A percentile compares a stretch with the other conserved stretches of the same genome.
phyloP scores from a whole-genome alignment of 352 stramenopile genomes.

The Phytophthora niederhauseri region DNA sequence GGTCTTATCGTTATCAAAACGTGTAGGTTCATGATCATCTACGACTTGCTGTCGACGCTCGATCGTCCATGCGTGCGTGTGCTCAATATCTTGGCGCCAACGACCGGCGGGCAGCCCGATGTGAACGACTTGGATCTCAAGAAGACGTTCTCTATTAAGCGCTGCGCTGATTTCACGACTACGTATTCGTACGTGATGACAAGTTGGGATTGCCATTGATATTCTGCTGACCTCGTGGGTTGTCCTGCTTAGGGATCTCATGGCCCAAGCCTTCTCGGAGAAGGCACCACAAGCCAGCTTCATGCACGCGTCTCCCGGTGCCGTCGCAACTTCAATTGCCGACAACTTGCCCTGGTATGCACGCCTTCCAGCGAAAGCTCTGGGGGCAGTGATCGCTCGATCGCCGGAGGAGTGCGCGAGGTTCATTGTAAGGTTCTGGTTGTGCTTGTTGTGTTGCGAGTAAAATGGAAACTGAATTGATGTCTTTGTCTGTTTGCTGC shows the following conservation, averaged over 20 bases:
- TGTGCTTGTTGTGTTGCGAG: too few species aligned
- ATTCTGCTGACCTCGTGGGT: background rate
- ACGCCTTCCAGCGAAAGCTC: constrained; percentile 10
- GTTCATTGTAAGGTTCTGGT: too few species aligned
- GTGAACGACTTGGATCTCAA: constrained; percentile 26
- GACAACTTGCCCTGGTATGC: constrained; percentile 22
- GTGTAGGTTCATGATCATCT: constrained; percentile 23
- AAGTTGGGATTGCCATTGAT: background rate
- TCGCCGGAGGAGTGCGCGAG: constrained; percentile 20
- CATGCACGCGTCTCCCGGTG: constrained; percentile 21
- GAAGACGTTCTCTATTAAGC: constrained; percentile 23
- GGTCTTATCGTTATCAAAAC: background rate
- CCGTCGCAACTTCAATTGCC: constrained; percentile 11
- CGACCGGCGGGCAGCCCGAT: constrained; percentile 10
- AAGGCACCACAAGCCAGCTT: constrained; percentile 23
- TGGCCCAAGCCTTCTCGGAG: constrained; percentile 26
- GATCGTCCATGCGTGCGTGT: constrained; percentile 18
- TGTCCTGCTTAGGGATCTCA: constrained; percentile 20
- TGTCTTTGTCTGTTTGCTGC: too few species aligned
- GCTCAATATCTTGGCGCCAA: constrained; percentile 20
- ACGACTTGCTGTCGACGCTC: constrained; percentile 12
- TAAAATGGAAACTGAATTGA: too few species aligned
- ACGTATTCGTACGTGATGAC: constrained; percentile 22
- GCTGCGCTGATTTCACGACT: constrained; percentile 24
- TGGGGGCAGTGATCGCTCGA: constrained; percentile 9